A percentile compares a stretch with the other conserved stretches of the same genome.
Evolutionary conservation across 768 basidiomycete species (phyloP).

Genomic region (Clitopilus passeckerianus): DNA sequence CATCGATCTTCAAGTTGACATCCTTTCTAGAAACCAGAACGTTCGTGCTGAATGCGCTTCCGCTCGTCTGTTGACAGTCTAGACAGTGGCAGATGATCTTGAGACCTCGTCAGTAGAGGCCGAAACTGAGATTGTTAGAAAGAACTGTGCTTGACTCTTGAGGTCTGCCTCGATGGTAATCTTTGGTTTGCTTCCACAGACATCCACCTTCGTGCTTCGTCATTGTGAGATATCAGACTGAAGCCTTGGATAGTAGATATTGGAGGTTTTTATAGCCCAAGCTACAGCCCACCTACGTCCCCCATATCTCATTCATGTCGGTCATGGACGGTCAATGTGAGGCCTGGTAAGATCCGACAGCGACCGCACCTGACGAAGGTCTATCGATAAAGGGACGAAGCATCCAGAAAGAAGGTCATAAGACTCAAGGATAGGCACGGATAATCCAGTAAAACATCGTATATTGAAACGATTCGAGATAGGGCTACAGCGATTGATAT

Average conservation of each 20-base stretch:
- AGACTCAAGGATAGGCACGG: too few relatives aligned
- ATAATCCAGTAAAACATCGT: too few relatives aligned
- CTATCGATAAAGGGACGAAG: too few relatives aligned
- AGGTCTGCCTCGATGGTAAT: conserved; percentile 19
- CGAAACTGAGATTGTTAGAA: background rate
- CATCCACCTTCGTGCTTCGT: conserved; percentile 18
- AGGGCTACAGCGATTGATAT: background rate
- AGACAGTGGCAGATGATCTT: conserved; percentile 32
- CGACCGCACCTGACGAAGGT: too few relatives aligned
- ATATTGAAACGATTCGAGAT: background rate
- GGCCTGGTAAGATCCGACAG: background rate
- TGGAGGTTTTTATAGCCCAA: background rate
- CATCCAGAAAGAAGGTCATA: too few relatives aligned
- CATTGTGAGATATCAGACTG: background rate
- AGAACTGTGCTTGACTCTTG: conserved; percentile 17
- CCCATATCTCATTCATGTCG: too few relatives aligned
- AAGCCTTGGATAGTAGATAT: background rate
- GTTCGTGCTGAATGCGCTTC: conserved; percentile 33
- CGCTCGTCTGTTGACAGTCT: conserved; percentile 31
- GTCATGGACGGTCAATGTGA: background rate
- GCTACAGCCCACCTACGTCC: too few relatives aligned
- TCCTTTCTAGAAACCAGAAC: conserved; percentile 26
- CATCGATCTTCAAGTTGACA: conserved; percentile 25
- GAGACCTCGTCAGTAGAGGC: background rate
- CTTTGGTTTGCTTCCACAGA: conserved; percentile 26